Evolutionary conservation across 2,329 filamentous ascomycete genomes (phyloP).

Genomic region (Phyllosticta citribraziliensis): DNA sequence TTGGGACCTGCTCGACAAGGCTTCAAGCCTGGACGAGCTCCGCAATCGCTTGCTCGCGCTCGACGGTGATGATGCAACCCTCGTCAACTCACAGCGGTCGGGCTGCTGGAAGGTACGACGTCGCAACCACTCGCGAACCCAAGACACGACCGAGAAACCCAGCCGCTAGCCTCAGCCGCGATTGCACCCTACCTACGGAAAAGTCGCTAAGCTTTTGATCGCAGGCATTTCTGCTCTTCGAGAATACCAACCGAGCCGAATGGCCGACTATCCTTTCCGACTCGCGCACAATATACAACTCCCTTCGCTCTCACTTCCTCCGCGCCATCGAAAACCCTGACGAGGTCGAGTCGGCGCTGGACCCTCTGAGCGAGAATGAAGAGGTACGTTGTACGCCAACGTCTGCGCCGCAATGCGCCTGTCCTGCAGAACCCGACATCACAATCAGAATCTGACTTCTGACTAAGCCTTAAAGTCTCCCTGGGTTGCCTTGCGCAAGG

Average conservation of each 20-base stretch:
- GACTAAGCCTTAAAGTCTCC: slow-evolving; percentile 61
- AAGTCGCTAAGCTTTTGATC: slow-evolving; percentile 8
- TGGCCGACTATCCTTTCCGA: slow-evolving; percentile 62
- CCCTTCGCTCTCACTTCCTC: slow-evolving; percentile 63
- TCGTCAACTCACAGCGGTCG: slow-evolving; percentile 63
- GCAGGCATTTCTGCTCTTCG: slow-evolving; percentile 73
- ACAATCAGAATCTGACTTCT: slow-evolving; percentile 27
- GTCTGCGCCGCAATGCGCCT: slow-evolving; percentile 12
- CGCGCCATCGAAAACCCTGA: slow-evolving; percentile 78
- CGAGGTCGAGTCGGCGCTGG: slow-evolving; percentile 61
- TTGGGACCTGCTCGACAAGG: slow-evolving; percentile 9
- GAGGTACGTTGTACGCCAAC: slow-evolving; percentile 40
- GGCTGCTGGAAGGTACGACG: slow-evolving; percentile 75
- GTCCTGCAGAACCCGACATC: slow-evolving; percentile 19
- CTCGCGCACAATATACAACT: slow-evolving; percentile 63
- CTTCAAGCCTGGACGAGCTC: slow-evolving; percentile 6
- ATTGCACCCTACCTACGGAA: background rate
- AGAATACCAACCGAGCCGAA: slow-evolving; percentile 50
- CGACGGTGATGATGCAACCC: background rate
- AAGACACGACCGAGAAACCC: slow-evolving; percentile 1
- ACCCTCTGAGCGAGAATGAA: slow-evolving; percentile 78
- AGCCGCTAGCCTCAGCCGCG: background rate
- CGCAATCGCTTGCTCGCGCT: slow-evolving; percentile 3
- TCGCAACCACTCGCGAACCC: background rate
- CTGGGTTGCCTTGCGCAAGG: slow-evolving; percentile 77